Conservation (phyloP, 2,329 filamentous ascomycete species). For the Fusarium chaquense region DNA sequence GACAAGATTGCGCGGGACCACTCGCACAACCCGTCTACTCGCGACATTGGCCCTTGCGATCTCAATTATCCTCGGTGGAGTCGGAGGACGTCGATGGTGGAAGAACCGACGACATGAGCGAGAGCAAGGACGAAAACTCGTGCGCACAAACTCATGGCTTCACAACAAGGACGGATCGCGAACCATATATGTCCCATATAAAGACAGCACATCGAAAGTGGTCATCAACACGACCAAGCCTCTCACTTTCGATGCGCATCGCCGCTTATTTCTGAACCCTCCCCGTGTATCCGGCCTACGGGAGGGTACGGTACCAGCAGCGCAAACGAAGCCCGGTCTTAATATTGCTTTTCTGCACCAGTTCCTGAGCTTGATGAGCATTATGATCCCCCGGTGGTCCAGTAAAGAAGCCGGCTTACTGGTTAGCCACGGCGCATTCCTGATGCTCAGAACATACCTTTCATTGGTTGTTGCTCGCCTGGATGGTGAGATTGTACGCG, state of each 20-base stretch:
- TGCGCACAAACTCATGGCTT: constrained; percentile 92
- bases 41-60: constrained; percentile 80
- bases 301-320: constrained; percentile 82
- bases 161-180: constrained; percentile 94
- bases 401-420: constrained; percentile 95
- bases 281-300: constrained; percentile 83
- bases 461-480: constrained; percentile 92
- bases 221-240: constrained; percentile 90
- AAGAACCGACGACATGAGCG: constrained; percentile 78
- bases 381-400: constrained; percentile 95
- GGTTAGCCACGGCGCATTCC: constrained; percentile 87
- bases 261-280: constrained; percentile 91
- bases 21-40: constrained; percentile 77
- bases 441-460: constrained; percentile 92
- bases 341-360: constrained; percentile 98
- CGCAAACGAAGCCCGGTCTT: constrained; percentile 91
- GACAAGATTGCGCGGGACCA: constrained; percentile 70
- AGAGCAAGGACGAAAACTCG: constrained; percentile 82
- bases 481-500: constrained; percentile 95
- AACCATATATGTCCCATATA: constrained; percentile 95
- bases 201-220: constrained; percentile 88
- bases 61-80: constrained; percentile 82
- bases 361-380: constrained; percentile 94
- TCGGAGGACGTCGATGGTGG: constrained; percentile 84
- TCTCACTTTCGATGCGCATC: constrained; percentile 95